Evolutionary conservation across 2,329 filamentous ascomycete species (phyloP).

Genomic region (Fusarium staphyleae): DNA sequence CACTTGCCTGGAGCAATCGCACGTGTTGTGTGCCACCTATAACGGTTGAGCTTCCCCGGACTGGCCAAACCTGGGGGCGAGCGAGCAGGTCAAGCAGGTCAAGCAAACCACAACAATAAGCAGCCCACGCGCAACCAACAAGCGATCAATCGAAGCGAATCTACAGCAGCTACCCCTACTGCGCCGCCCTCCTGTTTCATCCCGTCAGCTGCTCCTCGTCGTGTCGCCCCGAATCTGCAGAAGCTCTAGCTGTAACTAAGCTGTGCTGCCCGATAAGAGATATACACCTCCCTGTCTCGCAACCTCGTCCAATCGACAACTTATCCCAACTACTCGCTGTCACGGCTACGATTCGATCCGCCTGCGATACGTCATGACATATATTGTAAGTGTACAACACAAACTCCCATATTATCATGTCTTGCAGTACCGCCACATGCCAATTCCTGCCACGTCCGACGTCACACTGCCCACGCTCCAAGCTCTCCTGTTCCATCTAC

Average conservation of each 20-base stretch:
- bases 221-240: conserved; percentile 4
- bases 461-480: conserved; percentile 26
- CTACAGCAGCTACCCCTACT: conserved; percentile 24
- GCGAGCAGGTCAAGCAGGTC: conserved; percentile 28
- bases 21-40: conserved; percentile 17
- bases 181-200: conserved; percentile 3
- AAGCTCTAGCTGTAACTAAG: conserved; percentile 7
- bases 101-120: conserved; percentile 25
- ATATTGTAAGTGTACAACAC: conserved; percentile 48
- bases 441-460: conserved; percentile 37
- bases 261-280: conserved; percentile 21
- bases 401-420: conserved; percentile 26
- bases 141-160: conserved; percentile 25
- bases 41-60: conserved; percentile 14
- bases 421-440: conserved; percentile 27
- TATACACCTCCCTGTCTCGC: conserved; percentile 22
- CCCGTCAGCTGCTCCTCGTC: conserved; percentile 4
- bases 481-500: conserved; percentile 27
- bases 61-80: conserved; percentile 19
- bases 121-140: conserved; percentile 17
- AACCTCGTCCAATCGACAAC: conserved; percentile 31
- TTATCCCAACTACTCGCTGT: conserved; percentile 5
- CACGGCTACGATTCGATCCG: conserved; percentile 27
- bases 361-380: conserved; percentile 49
- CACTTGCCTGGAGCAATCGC: conserved; percentile 31